phyloP scores from a whole-genome alignment of 345 rosid genomes.

The Garcia nutans region DNA sequence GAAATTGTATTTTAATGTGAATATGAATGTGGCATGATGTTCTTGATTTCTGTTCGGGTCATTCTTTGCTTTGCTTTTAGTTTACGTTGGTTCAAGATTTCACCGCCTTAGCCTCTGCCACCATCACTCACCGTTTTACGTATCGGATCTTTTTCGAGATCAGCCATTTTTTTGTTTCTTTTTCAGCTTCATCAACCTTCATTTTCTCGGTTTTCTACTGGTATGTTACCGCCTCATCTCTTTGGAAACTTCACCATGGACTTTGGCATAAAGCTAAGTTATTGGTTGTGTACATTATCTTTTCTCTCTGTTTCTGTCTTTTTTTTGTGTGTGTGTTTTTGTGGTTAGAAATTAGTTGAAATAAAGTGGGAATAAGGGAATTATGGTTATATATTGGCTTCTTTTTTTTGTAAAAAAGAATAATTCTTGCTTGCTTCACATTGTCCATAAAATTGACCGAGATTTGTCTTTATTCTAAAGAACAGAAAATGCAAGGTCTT shows the following conservation, averaged over 20 bases:
- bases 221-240: conserved; percentile 24
- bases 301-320: background rate
- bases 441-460: background rate
- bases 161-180: conserved; percentile 17
- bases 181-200: conserved; percentile 20
- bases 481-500: background rate
- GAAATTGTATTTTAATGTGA: no score
- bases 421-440: background rate
- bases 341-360: conserved; percentile 11
- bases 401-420: background rate
- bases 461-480: background rate
- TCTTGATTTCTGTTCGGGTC: conserved; percentile 30
- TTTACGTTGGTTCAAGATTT: conserved; percentile 32
- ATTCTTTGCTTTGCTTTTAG: conserved; percentile 61
- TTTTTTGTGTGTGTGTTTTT: background rate
- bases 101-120: background rate
- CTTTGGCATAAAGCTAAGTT: no score
- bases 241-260: background rate
- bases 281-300: background rate
- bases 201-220: conserved; percentile 27
- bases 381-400: background rate
- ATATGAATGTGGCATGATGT: background rate
- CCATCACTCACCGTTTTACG: conserved; percentile 12
- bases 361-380: background rate
- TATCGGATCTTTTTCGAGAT: conserved; percentile 35